Percentiles rank a stretch among this genome's conserved stretches.
Evolutionary conservation across 179 eudicot species (phyloP).

Genomic region (Beta corolliflora): DNA sequence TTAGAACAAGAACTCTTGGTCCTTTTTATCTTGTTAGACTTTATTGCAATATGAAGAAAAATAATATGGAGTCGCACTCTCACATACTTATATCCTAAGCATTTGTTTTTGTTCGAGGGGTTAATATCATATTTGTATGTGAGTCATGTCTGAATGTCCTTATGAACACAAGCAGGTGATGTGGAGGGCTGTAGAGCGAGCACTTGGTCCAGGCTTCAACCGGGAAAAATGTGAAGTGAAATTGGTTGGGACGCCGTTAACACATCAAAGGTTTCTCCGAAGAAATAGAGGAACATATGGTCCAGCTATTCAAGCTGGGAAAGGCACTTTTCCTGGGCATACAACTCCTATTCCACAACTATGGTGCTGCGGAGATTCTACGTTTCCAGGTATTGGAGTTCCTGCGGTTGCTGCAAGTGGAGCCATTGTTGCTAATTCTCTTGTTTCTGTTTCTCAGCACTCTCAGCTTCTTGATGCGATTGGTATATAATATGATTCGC

Average conservation of each 20-base stretch:
- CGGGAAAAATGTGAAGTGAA: slow-evolving; percentile 85
- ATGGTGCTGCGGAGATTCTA: slow-evolving; percentile 96
- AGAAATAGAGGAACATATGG: slow-evolving; percentile 94
- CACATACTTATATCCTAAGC: no score
- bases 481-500: slow-evolving; percentile 49
- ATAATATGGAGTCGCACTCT: no score
- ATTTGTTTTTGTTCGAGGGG: no score
- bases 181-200: slow-evolving; percentile 93
- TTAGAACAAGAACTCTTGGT: no score
- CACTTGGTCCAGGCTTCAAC: slow-evolving; percentile 72
- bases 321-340: slow-evolving; percentile 82
- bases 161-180: slow-evolving; percentile 49
- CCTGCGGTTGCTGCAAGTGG: slow-evolving; percentile 99
- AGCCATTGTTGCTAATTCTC: slow-evolving; percentile 92
- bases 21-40: no score
- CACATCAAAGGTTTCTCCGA: slow-evolving; percentile 76
- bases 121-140: no score
- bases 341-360: slow-evolving; percentile 78
- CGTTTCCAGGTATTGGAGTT: slow-evolving; percentile 98
- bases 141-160: background rate
- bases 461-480: slow-evolving; percentile 85
- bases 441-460: slow-evolving; percentile 90
- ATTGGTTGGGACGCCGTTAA: slow-evolving; percentile 86
- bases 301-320: slow-evolving; percentile 88
- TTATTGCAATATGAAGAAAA: no score